These are phyloP conservation scores for Leccinum subtestaceum DNA, from an alignment of 768 basidiomycete species.

Conservation along the genomic window DNA sequence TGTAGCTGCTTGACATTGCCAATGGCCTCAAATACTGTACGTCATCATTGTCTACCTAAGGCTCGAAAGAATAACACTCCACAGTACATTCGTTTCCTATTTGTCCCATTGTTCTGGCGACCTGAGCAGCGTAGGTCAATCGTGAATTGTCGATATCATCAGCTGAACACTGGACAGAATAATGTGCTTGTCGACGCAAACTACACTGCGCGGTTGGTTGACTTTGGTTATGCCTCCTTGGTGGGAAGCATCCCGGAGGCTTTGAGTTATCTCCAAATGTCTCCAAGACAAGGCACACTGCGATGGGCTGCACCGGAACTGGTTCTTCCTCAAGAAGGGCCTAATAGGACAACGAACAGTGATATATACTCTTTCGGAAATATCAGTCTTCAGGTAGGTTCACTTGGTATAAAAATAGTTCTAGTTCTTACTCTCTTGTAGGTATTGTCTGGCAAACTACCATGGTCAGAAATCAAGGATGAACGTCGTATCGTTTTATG, in stretches of 20 bases:
- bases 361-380: not conserved
- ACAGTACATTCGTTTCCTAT: not conserved
- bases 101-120: not conserved
- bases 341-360: not conserved
- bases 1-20: not conserved
- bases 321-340: not conserved
- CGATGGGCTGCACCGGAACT: not conserved
- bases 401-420: accelerated
- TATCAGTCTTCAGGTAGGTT: not conserved
- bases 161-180: not conserved
- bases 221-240: not conserved
- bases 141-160: not conserved
- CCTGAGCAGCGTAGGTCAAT: not conserved
- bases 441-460: not conserved
- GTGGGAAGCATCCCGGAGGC: not conserved
- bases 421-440: not conserved
- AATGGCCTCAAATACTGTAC: not conserved
- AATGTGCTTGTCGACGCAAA: not conserved
- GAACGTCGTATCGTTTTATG: not conserved
- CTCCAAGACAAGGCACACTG: not conserved
- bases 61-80: not conserved
- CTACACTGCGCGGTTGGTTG: not conserved
- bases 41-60: not conserved
- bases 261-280: not conserved
- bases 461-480: not conserved